Percentiles rank a stretch among this genome's conserved stretches.
Conservation (phyloP, 1,284 basidiomycete species). For the Cryptococcus sp. region DNA sequence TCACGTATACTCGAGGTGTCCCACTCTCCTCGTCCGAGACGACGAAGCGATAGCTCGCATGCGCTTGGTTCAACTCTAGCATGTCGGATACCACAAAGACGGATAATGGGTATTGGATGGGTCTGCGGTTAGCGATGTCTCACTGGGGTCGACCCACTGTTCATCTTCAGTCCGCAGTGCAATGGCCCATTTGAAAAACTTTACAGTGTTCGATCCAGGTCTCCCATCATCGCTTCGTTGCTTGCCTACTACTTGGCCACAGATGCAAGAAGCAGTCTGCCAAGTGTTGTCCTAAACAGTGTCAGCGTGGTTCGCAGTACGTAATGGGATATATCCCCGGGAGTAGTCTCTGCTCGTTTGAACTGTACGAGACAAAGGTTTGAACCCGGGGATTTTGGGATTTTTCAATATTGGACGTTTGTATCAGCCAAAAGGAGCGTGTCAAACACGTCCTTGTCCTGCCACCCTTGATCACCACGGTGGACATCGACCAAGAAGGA, state of each 20-base stretch:
- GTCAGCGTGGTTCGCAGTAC: background rate
- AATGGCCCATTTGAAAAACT: slow-evolving; percentile 77
- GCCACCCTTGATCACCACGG: slow-evolving; percentile 1
- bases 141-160: background rate
- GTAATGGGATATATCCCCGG: slow-evolving; percentile 11
- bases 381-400: slow-evolving; percentile 29
- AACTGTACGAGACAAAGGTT: slow-evolving; percentile 56
- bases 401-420: slow-evolving; percentile 72
- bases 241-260: slow-evolving; percentile 73
- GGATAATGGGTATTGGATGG: slow-evolving; percentile 67
- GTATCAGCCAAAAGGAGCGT: slow-evolving; percentile 76
- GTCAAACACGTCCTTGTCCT: slow-evolving; percentile 42
- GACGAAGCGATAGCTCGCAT: slow-evolving; percentile 84
- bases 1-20: slow-evolving; percentile 70
- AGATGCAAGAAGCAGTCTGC: slow-evolving; percentile 68
- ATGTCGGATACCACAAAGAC: slow-evolving; percentile 83
- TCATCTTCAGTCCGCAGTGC: slow-evolving; percentile 62
- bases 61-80: slow-evolving; percentile 80
- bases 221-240: slow-evolving; percentile 53
- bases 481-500: slow-evolving; percentile 7
- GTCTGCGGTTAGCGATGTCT: slow-evolving; percentile 52
- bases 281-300: slow-evolving; percentile 59
- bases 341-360: slow-evolving; percentile 78
- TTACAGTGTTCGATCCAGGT: slow-evolving; percentile 52
- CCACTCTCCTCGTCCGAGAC: slow-evolving; percentile 80